Conservation (phyloP, 2,329 filamentous ascomycete genomes). For the Aspergillus felis region DNA sequence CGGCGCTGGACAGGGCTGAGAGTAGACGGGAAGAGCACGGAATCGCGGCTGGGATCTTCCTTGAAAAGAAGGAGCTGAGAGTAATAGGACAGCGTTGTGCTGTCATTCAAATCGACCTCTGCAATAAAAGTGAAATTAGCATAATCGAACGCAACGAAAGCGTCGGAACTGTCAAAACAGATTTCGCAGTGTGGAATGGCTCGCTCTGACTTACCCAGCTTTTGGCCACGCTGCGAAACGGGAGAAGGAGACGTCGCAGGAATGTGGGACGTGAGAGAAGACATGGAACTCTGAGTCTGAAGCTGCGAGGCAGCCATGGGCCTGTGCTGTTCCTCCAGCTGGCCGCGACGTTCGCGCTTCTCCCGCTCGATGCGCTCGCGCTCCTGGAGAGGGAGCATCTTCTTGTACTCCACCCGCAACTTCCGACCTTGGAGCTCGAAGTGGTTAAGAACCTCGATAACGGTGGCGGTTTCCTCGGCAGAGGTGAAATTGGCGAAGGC, state of each 20-base stretch:
- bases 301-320: slow-evolving; percentile 62
- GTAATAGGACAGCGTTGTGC: slow-evolving; percentile 80
- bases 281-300: slow-evolving; percentile 81
- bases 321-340: slow-evolving; percentile 94
- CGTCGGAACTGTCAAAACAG: neutral
- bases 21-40: slow-evolving; percentile 76
- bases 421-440: slow-evolving; percentile 94
- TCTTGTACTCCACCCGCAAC: slow-evolving; percentile 96
- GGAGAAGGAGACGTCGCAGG: slow-evolving; percentile 64
- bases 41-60: slow-evolving; percentile 70
- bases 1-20: slow-evolving; percentile 80
- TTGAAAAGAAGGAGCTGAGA: slow-evolving; percentile 88
- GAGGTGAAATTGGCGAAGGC: slow-evolving; percentile 99
- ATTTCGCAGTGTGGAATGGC: neutral
- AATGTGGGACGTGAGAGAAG: slow-evolving; percentile 66
- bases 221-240: slow-evolving; percentile 53
- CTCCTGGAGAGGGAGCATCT: slow-evolving; percentile 94
- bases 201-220: slow-evolving; percentile 30
- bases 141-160: neutral
- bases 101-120: slow-evolving; percentile 89
- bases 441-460: slow-evolving; percentile 92
- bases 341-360: slow-evolving; percentile 91
- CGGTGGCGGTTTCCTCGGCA: slow-evolving; percentile 83
- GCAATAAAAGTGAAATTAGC: slow-evolving; percentile 24
- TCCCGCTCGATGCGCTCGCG: slow-evolving; percentile 94